Base-by-base conservation (phyloP, 2,329 filamentous ascomycete species). In the Verticillium nonalfalfae region DNA sequence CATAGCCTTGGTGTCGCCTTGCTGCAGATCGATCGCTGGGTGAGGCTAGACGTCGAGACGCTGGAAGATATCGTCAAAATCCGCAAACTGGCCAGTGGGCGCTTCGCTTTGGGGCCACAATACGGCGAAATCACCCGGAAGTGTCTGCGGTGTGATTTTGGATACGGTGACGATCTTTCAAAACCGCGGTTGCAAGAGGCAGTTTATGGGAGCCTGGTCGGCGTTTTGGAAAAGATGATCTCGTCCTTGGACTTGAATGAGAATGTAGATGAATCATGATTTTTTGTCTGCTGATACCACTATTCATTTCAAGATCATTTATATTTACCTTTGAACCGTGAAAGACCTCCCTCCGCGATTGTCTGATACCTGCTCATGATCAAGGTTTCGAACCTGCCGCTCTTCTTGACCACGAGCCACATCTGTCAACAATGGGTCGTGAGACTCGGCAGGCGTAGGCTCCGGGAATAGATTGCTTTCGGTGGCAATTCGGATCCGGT, bases 1-100 rank as follows among this genome's bases (percentile, higher is more conserved):
- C 64, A 68, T 57, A 69, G 68, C 31, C 67, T 72, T 1, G 71
- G 71, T 1, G 68, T 68, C 0, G 68, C 68, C 2, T 58, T 71
- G 15, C 64, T 71, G 1, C 68, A 71, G 55, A 72, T 72, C 21
- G 69, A 67, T 4, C 63, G 64, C 6, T 68, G 66, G 68, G 54
- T 62, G 13, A 15, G n/a, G 5, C 45, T 50, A 3, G 38, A 58
- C 11, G 26, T 70, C 1, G 63, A 67, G 4, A 62, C 66, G 3
- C 13, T 34, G 14, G 58, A 65, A 4, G 67, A 72, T 35, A 59
- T 71, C 14, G 56, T 68, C 3, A 55, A 61, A 9, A 63, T 70
- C 13, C 63, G 71, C 35, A 68, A 65, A 33, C 38, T 62, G 58
- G 59, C 65, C 0, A 60, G 59, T 21, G 18, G 56, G 10, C 2